These are phyloP conservation scores for Ochetophila trinervis DNA, from an alignment of 306 rosid species.

Conservation along the genomic window DNA sequence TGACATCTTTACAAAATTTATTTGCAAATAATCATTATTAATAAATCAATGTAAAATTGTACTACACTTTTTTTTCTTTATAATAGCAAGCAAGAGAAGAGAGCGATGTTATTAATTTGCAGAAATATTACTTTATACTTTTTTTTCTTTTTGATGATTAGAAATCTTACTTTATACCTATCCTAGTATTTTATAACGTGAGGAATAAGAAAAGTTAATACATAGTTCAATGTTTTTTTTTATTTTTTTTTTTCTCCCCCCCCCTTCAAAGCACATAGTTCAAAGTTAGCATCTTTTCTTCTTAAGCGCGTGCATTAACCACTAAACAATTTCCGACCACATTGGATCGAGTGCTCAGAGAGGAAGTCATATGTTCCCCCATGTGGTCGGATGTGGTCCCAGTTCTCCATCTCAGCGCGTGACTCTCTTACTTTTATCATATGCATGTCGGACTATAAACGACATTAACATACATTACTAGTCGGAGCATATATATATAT, in stretches of 20 bases:
- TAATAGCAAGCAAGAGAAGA: too few species aligned
- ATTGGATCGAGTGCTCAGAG: constrained; percentile 22
- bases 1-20: too few species aligned
- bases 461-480: constrained; percentile 30
- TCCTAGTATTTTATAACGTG: too few species aligned
- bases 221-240: too few species aligned
- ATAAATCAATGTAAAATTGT: too few species aligned
- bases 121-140: too few species aligned
- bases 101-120: too few species aligned
- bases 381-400: constrained; percentile 42
- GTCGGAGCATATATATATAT: neutral
- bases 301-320: neutral
- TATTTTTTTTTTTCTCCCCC: neutral
- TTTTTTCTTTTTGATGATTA: too few species aligned
- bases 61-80: too few species aligned
- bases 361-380: constrained; percentile 25
- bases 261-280: neutral
- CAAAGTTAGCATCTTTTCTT: neutral
- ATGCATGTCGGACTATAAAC: constrained; percentile 35
- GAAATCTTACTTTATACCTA: too few species aligned
- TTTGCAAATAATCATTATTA: too few species aligned
- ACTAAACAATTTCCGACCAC: constrained; percentile 1
- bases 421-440: constrained; percentile 9
- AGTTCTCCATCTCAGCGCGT: constrained; percentile 31
- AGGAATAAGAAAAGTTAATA: too few species aligned